Evolutionary conservation across 164 flowering plant genomes (phyloP).

Genomic region (Liriodendron chinense): DNA sequence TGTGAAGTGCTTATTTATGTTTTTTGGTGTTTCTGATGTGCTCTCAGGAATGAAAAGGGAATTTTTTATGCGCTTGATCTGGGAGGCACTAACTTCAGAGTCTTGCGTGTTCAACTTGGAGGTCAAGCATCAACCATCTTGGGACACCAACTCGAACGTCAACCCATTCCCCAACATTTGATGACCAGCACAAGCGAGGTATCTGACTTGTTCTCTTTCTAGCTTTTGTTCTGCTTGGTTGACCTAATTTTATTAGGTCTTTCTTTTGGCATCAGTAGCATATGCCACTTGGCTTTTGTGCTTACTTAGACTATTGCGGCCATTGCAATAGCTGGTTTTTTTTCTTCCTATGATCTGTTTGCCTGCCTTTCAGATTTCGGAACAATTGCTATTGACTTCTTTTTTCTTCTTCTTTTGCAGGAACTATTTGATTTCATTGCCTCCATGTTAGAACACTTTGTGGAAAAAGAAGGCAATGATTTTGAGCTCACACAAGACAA

Average conservation of each 20-base stretch:
- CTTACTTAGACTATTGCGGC: neutral
- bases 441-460: slow-evolving; percentile 54
- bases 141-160: slow-evolving; percentile 49
- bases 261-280: neutral
- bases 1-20: neutral
- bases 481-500: slow-evolving; percentile 28
- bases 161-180: slow-evolving; percentile 65
- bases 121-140: slow-evolving; percentile 50
- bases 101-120: slow-evolving; percentile 72
- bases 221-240: neutral
- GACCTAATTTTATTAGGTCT: neutral
- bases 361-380: neutral
- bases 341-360: neutral
- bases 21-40: neutral
- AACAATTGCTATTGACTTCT: neutral
- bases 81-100: slow-evolving; percentile 91
- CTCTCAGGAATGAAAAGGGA: slow-evolving; percentile 76
- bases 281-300: neutral
- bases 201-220: slow-evolving; percentile 2
- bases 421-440: slow-evolving; percentile 85
- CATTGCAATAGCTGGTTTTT: neutral
- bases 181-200: slow-evolving; percentile 86
- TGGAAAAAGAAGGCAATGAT: slow-evolving; percentile 48
- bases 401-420: slow-evolving; percentile 35
- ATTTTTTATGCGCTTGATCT: slow-evolving; percentile 78